Conservation (phyloP, 2,329 filamentous ascomycete genomes). For the Microcyclospora pomicola region DNA sequence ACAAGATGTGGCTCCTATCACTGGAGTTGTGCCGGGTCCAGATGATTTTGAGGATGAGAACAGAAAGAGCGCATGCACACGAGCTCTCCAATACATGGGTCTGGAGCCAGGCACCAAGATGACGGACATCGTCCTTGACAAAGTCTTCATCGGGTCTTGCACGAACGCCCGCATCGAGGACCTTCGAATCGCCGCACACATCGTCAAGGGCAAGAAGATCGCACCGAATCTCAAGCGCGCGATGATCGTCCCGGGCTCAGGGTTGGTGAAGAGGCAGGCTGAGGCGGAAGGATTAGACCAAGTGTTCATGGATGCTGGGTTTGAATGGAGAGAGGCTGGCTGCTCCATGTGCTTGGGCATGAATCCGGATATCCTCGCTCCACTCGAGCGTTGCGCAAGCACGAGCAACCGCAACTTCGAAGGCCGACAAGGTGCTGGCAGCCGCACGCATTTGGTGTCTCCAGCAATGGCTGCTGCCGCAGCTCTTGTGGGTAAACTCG, state of each 20-base stretch:
- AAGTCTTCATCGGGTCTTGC: conserved; percentile 96
- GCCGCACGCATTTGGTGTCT: conserved; percentile 90
- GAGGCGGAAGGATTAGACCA: conserved; percentile 86
- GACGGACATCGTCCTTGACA: conserved; percentile 85
- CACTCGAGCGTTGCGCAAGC: conserved; percentile 83
- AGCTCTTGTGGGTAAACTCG: conserved; percentile 76
- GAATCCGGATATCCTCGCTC: conserved; percentile 94
- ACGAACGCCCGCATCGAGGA: conserved; percentile 97
- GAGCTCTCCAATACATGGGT: conserved; percentile 94
- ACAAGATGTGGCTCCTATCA: conserved; percentile 92
- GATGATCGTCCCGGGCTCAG: conserved; percentile 92
- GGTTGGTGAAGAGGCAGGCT: conserved; percentile 81
- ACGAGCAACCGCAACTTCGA: conserved; percentile 98
- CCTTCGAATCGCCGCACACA: conserved; percentile 68
- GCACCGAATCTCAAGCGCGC: conserved; percentile 82
- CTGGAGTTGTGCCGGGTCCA: conserved; percentile 75
- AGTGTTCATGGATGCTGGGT: conserved; percentile 82
- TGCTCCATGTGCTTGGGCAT: conserved; percentile 99
- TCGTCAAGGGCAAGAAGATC: conserved; percentile 78
- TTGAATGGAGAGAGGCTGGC: conserved; percentile 95
- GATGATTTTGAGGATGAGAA: conserved; percentile 68
- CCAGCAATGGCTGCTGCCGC: conserved; percentile 92
- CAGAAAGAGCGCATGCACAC: conserved; percentile 66
- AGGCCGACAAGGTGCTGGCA: conserved; percentile 81
- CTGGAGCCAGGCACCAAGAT: conserved; percentile 73